Percentiles rank a stretch among this genome's conserved stretches.
These are phyloP conservation scores for Trichoderma koningii DNA, from an alignment of 2,329 filamentous ascomycete species.

Conservation along the genomic window DNA sequence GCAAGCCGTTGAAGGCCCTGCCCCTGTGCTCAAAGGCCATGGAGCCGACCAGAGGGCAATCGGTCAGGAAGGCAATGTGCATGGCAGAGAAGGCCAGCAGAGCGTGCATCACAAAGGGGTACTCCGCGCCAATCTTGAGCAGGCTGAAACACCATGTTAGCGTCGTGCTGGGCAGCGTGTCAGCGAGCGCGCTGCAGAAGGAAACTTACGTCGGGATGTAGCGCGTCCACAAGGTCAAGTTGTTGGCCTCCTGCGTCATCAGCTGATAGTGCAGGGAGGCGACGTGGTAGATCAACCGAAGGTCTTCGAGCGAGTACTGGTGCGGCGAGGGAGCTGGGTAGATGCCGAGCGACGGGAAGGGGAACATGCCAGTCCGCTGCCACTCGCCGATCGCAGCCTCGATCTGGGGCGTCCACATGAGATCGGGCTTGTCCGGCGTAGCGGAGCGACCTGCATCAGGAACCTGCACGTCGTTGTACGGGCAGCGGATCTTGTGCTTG, in stretches of 20 bases:
- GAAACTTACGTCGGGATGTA: constrained; percentile 83
- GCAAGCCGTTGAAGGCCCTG: constrained; percentile 80
- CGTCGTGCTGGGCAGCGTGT: constrained; percentile 7
- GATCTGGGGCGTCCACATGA: constrained; percentile 85
- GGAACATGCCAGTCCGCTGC: constrained; percentile 81
- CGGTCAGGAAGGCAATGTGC: constrained; percentile 86
- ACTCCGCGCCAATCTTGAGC: constrained; percentile 76
- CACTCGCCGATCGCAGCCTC: constrained; percentile 80
- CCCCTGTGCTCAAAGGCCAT: constrained; percentile 88
- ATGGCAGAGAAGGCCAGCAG: constrained; percentile 92
- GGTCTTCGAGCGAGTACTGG: constrained; percentile 72
- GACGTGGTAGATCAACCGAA: constrained; percentile 89
- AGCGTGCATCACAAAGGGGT: constrained; percentile 91
- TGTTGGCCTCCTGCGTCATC: constrained; percentile 72
- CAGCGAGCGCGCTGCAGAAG: not conserved
- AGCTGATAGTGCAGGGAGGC: constrained; percentile 84
- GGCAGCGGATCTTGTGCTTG: constrained; percentile 97
- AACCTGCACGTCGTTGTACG: constrained; percentile 86
- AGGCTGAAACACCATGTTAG: constrained; percentile 32
- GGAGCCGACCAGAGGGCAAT: constrained; percentile 81
- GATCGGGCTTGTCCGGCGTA: constrained; percentile 63
- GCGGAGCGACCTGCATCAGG: constrained; percentile 62
- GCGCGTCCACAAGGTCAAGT: constrained; percentile 88
- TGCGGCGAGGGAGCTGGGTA: constrained; percentile 74
- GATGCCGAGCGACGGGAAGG: constrained; percentile 78